Base-by-base conservation (phyloP, 2,329 filamentous ascomycete genomes). In the Dactylellina cionopaga region DNA sequence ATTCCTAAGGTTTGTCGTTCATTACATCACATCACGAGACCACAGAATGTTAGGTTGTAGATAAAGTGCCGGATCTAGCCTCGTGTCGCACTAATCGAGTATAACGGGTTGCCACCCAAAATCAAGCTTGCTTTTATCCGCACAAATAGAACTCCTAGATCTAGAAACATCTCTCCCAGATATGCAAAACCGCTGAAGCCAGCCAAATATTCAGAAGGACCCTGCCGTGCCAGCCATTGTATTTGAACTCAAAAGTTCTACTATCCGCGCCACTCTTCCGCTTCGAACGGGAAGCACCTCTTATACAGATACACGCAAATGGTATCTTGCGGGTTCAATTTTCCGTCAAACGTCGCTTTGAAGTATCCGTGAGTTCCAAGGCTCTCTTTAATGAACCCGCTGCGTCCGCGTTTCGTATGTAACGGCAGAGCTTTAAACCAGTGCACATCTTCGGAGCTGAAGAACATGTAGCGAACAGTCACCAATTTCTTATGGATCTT, bases 391-490 rank as follows among this genome's bases (percentile, higher is more conserved):
- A 99, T 88, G 80, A 89, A 97, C 6, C 95, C 95, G 76, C 88
- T 91, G 74, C 95, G 85, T 5, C 95, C 95, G 27, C 94, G 84
- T 83, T 88, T 91, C 3, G 95, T 99, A 93, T 94, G 99, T 75
- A 99, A 82, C 71, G 95, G 94, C 79, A 99, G 81, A 0, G 94
- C 94, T 83, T 96, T 96, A 87, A 98, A 99, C 93, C 95, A 99
- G 76, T 91, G 88, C 29, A 99, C 92, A 76, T 99, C 96, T 78
- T 94, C 92, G 51, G 90, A 85, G 83, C 75, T 77, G 88, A 99
- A 99, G 86, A 99, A 99, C 96, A 99, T 99, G 86, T 99, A 99
- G 27, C 95, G 90, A 47, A 99, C 89, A 0, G 96, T 99, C 70
- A 99, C 95, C 22, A 99, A 85, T 81, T 90, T 92, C 86, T 96